phyloP scores from a whole-genome alignment of 371 early-diverging fungal genomes.

The Paraphysoderma sedebokerense region DNA sequence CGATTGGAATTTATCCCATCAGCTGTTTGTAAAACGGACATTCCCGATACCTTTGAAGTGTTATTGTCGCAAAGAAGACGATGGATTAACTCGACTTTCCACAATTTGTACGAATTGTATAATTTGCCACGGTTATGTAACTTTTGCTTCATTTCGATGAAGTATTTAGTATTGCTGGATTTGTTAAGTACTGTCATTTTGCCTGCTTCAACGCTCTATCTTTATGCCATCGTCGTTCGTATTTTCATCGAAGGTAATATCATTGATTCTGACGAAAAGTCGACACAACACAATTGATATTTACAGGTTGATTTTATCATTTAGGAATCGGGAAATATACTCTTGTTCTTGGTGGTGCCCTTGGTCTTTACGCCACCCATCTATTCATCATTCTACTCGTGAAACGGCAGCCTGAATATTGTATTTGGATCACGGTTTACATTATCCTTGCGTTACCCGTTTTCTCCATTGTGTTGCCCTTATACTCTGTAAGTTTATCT shows the following conservation, averaged over 20 bases:
- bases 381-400: conserved; percentile 21
- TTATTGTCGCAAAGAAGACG: conserved; percentile 47
- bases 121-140: conserved; percentile 26
- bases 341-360: conserved; percentile 3
- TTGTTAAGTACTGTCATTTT: conserved; percentile 28
- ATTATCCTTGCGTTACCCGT: conserved; percentile 6
- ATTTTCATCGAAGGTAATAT: conserved; percentile 1
- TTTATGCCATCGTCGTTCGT: conserved; percentile 16
- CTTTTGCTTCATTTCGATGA: conserved; percentile 31
- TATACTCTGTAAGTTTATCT: background rate
- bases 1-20: conserved; percentile 35
- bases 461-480: conserved; percentile 1
- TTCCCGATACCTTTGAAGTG: conserved; percentile 36
- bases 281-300: background rate
- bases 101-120: conserved; percentile 27
- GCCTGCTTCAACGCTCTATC: conserved; percentile 29
- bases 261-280: background rate
- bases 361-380: background rate
- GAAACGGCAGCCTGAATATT: conserved; percentile 15
- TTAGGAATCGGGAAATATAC: background rate
- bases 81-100: conserved; percentile 47
- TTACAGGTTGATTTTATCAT: background rate
- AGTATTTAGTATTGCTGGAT: conserved; percentile 29
- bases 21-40: conserved; percentile 29
- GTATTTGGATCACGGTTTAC: conserved; percentile 16